Evolutionary conservation across 2,329 filamentous ascomycete species (phyloP), one percentile per base, ranked within the genome.

Genomic region (Amphichorda felina): DNA sequence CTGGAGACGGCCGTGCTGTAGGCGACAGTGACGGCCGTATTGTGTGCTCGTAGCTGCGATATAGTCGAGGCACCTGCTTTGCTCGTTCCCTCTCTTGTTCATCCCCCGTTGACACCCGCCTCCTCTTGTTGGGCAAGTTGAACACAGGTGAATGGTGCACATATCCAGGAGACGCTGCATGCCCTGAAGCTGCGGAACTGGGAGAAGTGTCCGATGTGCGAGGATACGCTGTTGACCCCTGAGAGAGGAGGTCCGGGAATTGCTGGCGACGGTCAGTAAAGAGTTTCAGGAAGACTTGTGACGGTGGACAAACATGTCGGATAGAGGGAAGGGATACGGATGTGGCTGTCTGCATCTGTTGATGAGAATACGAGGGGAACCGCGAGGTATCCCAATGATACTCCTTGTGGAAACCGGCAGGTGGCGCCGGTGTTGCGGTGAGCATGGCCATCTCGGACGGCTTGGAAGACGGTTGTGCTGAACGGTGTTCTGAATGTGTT

Each of bases 251-350:
- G 33, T 70, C 66, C 14, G 67, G 65, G 36, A 72, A 60, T 31
- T 57, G 53, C 65, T 42, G 2, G 16, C 15, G n/a, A 6, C 15
- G 15, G 38, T 57, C 41, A 56, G 50, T 25, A 19, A 31, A 8
- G 14, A 17, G 15, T 32, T 16, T n/a, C 21, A 24, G 18, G 7
- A 32, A 17, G 15, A 13, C 14, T 6, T 14, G 30, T 8, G 8
- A 5, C n/a, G 17, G 2, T 22, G 17, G 7, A 34, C 48, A 38
- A 63, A 71, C 68, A 64, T 70, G 63, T 43, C 65, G 59, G 34
- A 74, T 70, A 2, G 70, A 66, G 15, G 70, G 70, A 16, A 74
- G 55, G 25, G 60, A 59, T 21, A 68, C 48, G 14, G 52, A 48
- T 24, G 52, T 28, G 19, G 28, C 7, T 8, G 8, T 10, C 21